Conservation (phyloP, 78 protist species). For the Cavenderia fasciculata region DNA sequence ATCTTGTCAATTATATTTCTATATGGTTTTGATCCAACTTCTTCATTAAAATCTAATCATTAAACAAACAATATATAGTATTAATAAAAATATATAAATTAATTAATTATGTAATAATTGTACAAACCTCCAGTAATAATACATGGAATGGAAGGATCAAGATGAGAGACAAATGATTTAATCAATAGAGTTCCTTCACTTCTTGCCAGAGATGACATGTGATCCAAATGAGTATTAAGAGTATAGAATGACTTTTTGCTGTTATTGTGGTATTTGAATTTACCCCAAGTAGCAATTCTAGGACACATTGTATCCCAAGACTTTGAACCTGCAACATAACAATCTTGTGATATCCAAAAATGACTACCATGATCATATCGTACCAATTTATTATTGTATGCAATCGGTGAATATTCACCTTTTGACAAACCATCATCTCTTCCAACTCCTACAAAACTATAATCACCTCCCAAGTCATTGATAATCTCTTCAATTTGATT, state of each 20-base stretch:
- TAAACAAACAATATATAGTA: background rate
- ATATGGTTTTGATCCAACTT: background rate
- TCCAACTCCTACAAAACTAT: constrained; percentile 26
- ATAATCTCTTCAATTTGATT: constrained; percentile 44
- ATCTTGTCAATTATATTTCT: background rate
- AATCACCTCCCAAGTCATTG: background rate
- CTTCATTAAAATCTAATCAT: constrained; percentile 20
- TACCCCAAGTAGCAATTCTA: constrained; percentile 25
- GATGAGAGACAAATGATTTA: constrained; percentile 18
- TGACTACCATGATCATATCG: background rate
- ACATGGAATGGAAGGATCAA: constrained; percentile 2
- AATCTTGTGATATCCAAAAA: constrained; percentile 25
- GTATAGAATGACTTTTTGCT: constrained; percentile 2
- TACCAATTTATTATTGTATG: constrained; percentile 2
- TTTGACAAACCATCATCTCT: constrained; percentile 52
- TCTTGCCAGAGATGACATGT: constrained; percentile 5
- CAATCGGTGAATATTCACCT: constrained; percentile 70
- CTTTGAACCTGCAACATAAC: constrained; percentile 6
- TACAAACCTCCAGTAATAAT: background rate
- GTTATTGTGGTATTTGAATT: background rate
- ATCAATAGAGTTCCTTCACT: constrained; percentile 30
- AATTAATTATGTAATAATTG: background rate
- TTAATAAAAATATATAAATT: background rate
- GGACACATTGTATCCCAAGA: constrained; percentile 36
- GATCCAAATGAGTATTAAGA: constrained; percentile 56